Percentiles rank a stretch among this genome's conserved stretches.
phyloP scores from a whole-genome alignment of 2,329 filamentous ascomycete genomes.

The Fusarium clavum region DNA sequence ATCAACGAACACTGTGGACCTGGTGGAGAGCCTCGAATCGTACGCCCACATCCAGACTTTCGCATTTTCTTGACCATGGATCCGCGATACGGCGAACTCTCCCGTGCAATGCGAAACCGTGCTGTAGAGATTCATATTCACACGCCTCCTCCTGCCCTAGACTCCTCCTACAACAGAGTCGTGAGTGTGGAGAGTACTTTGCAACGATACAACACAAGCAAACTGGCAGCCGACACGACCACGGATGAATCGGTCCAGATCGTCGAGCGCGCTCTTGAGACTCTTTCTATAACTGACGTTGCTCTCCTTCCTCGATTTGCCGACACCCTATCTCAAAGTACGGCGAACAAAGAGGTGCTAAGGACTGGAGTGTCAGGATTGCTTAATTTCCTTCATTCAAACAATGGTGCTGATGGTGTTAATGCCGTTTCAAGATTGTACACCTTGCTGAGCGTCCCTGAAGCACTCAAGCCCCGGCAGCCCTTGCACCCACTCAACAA shows the following conservation, averaged over 20 bases:
- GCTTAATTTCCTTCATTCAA: conserved; percentile 50
- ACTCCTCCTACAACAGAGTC: conserved; percentile 54
- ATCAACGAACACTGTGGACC: conserved; percentile 93
- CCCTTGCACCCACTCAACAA: conserved; percentile 72
- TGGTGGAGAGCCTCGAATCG: conserved; percentile 82
- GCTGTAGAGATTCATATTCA: conserved; percentile 89
- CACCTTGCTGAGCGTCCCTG: conserved; percentile 45
- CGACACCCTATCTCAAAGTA: conserved; percentile 37
- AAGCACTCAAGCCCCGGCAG: conserved; percentile 49
- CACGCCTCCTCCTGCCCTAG: conserved; percentile 51
- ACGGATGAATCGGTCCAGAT: conserved; percentile 42
- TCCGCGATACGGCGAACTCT: conserved; percentile 90
- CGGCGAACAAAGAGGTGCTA: conserved; percentile 9
- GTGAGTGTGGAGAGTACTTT: conserved; percentile 62
- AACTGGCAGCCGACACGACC: conserved; percentile 48
- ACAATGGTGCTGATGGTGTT: conserved; percentile 47
- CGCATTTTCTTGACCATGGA: conserved; percentile 95
- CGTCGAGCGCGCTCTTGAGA: conserved; percentile 57
- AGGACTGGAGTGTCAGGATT: conserved; percentile 40
- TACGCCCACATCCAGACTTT: conserved; percentile 87
- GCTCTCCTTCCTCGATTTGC: conserved; percentile 52
- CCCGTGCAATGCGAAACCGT: conserved; percentile 95
- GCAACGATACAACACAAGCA: conserved; percentile 59
- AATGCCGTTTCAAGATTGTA: conserved; percentile 54
- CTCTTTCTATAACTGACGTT: conserved; percentile 61